Evolutionary conservation across 768 basidiomycete genomes (phyloP), one percentile per base, ranked within the genome.

Genomic region (Tephrocybe sp.): DNA sequence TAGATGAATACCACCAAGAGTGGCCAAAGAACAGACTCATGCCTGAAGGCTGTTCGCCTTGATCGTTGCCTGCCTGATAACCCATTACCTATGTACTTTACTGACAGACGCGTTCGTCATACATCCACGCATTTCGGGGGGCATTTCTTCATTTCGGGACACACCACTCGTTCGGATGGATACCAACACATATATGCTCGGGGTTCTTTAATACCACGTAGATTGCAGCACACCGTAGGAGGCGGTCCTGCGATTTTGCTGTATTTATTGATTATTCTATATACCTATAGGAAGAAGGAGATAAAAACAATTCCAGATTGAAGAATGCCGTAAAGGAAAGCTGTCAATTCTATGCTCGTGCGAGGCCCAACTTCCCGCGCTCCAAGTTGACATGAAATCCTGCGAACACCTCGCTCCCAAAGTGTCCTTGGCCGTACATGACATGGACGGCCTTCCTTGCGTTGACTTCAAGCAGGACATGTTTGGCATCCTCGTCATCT

Each of bases 11-110:
- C 47, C 59, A 64, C 34, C 70, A 74, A 47, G 47, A 63, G 6
- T 64, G 65, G 57, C 74, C 74, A 4, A 74, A 73, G 61, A 76
- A 73, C 53, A 62, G 59, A 11, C 61, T 72, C 29, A 50, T 56
- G 43, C 50, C 51, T 8, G 52, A 15, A 3, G 50, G 49, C 29
- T 50, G 52, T 53, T 58, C 5, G 48, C 52, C 25, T 36, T 45
- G 37, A 18, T 19, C 15, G 8, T 10, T 15, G 6, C 29, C 12
- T 6, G 6, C 29, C 12, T 12, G 29, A 7, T 30, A 30, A 7
- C 12, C 7, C 7, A 6, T 30, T 30, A 30, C 29, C 7, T 30
- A 7, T 30, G 12, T 30, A 12, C 29, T 12, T 30, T n/a, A n/a
- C n/a, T n/a, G n/a, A 30, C 12, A 30, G 7, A 30, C 29, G 29